Evolutionary conservation across 202 grass and related monocot genomes (phyloP).

Genomic region (Bolboschoenoplectus hybrid): DNA sequence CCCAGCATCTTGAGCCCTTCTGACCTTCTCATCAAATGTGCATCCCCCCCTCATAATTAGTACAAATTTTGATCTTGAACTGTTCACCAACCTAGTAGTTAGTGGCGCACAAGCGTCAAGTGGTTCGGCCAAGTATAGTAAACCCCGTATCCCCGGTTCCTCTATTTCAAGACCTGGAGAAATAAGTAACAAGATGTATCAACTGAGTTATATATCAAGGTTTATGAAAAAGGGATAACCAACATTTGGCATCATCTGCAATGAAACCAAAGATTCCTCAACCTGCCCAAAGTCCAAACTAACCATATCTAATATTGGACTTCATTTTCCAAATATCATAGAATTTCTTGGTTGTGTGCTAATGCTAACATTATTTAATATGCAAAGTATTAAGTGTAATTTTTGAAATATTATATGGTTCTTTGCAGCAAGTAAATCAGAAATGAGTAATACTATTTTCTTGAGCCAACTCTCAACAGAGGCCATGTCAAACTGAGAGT

Average conservation of each 20-base stretch:
- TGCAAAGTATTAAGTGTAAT: not conserved
- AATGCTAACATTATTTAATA: not conserved
- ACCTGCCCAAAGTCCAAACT: not conserved
- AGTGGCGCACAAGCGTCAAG: slow-evolving; percentile 69
- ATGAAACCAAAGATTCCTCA: not conserved
- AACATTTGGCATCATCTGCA: not conserved
- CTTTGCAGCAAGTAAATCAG: not conserved
- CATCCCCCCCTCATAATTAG: slow-evolving; percentile 83
- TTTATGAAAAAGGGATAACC: not conserved
- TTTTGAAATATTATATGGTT: not conserved
- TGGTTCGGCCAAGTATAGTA: slow-evolving; percentile 62
- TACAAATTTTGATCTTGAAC: slow-evolving; percentile 54
- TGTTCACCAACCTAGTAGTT: slow-evolving; percentile 48
- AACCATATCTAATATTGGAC: slow-evolving; percentile 19
- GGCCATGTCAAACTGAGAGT: not conserved
- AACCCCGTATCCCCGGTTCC: slow-evolving; percentile 63
- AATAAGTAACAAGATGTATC: slow-evolving; percentile 23
- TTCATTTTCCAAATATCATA: slow-evolving; percentile 21
- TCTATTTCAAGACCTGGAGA: slow-evolving; percentile 68
- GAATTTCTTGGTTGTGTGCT: not conserved
- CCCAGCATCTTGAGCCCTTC: slow-evolving; percentile 76
- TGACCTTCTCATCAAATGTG: slow-evolving; percentile 85
- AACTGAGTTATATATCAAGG: not conserved
- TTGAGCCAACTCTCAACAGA: not conserved
- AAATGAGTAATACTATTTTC: not conserved